Evolutionary conservation across 768 basidiomycete genomes (phyloP), one percentile per base, ranked within the genome.

Genomic region (Boletus coccyginus): DNA sequence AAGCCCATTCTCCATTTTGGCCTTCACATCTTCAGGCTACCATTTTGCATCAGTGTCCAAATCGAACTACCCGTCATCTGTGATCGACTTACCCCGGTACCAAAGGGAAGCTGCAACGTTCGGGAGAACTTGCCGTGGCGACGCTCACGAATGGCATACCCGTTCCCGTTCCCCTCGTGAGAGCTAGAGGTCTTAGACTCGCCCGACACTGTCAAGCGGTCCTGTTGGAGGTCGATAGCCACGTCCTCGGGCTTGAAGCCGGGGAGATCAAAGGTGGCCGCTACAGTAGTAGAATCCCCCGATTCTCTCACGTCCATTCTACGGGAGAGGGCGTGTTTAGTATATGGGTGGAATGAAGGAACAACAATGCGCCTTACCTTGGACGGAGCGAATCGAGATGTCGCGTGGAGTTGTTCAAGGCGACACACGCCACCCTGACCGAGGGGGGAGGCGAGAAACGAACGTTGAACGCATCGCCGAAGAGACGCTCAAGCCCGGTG

Each of bases 161-260:
- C n/a, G n/a, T n/a, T n/a, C 7, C 77, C 78, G n/a, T 60, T 60
- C 51, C 76, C 71, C 5, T 76, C 73, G 39, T 63, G 66, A 17
- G 75, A 69, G 2, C 62, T 24, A 4, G 74, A 69, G 4, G 62
- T 38, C 13, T 70, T 70, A 46, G 61, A 70, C 65, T 82, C 75
- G 39, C 78, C 82, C 0, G 77, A 75, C 38, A 83, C 69, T 6
- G 70, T 78, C 53, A 83, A 68, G 38, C 75, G 74, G 53, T 74
- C 72, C 53, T 79, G 74, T 44, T 74, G 73, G 27, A 81, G 66
- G 56, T 80, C 76, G 48, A 83, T 77, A 35, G 65, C 66, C 48
- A 83, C 75, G 51, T 79, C 73, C 50, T 79, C 77, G 61, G 78
- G 78, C 60, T 74, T 77, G 50, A 83, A 59, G 7, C 82, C 80